These are phyloP conservation scores for Alternaria tenuissima DNA, from an alignment of 2,329 filamentous ascomycete species.

Conservation along the genomic window DNA sequence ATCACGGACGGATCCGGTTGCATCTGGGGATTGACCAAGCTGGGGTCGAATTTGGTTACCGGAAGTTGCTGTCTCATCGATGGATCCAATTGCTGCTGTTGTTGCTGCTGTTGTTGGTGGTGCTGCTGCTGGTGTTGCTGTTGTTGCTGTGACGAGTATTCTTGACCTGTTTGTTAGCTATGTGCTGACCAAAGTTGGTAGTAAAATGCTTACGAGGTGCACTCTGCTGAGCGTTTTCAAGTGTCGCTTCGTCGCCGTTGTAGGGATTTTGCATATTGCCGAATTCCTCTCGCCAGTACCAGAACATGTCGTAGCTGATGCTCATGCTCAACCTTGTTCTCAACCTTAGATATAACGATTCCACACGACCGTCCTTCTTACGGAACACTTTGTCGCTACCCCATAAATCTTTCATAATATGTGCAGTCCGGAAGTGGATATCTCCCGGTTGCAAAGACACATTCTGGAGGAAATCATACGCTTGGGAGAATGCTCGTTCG, in stretches of 20 bases:
- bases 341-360: slow-evolving; percentile 43
- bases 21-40: slow-evolving; percentile 31
- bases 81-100: slow-evolving; percentile 24
- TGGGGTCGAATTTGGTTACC: slow-evolving; percentile 39
- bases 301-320: slow-evolving; percentile 51
- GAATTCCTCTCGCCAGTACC: slow-evolving; percentile 52
- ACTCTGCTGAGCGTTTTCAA: slow-evolving; percentile 33
- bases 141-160: slow-evolving; percentile 27
- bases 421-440: slow-evolving; percentile 37
- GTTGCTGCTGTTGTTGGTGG: slow-evolving; percentile 19
- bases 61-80: slow-evolving; percentile 27
- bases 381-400: slow-evolving; percentile 44
- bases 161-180: slow-evolving; percentile 25
- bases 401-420: slow-evolving; percentile 49
- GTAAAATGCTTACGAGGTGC: slow-evolving; percentile 39
- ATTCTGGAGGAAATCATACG: slow-evolving; percentile 43
- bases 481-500: slow-evolving; percentile 45
- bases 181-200: background rate
- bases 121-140: slow-evolving; percentile 13
- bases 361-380: slow-evolving; percentile 42
- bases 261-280: slow-evolving; percentile 49
- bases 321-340: slow-evolving; percentile 49
- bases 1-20: slow-evolving; percentile 32
- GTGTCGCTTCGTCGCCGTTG: slow-evolving; percentile 39
- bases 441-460: slow-evolving; percentile 47